A percentile compares a stretch with the other conserved stretches of the same genome.
Evolutionary conservation across 2,329 filamentous ascomycete species (phyloP).

Genomic region (Diaporthe citri): DNA sequence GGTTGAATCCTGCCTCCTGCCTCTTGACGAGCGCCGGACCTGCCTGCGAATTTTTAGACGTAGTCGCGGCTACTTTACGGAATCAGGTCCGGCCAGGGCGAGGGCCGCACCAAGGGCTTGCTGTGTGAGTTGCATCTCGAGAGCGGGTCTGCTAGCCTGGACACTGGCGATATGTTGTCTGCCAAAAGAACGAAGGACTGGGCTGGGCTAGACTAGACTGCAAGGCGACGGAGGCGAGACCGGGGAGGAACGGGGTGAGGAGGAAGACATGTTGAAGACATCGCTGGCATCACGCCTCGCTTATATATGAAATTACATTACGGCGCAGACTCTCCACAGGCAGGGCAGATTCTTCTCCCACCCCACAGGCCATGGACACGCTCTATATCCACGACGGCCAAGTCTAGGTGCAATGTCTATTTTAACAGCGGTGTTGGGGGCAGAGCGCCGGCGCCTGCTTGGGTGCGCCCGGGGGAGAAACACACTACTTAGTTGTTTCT

Average conservation of each 20-base stretch:
- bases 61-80: too few species aligned
- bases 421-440: background rate
- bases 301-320: slow-evolving; percentile 11
- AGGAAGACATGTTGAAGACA: background rate
- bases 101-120: slow-evolving; percentile 13
- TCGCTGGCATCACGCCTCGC: slow-evolving; percentile 6
- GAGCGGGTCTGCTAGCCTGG: background rate
- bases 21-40: slow-evolving; percentile 9
- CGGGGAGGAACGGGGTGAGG: background rate
- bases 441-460: background rate
- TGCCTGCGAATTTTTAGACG: slow-evolving; percentile 10
- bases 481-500: background rate
- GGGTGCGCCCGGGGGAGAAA: background rate
- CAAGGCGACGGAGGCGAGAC: background rate
- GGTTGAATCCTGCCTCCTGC: slow-evolving; percentile 7
- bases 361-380: background rate
- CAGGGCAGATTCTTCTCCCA: slow-evolving; percentile 1
- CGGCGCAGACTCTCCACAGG: background rate
- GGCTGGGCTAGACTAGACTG: slow-evolving; percentile 6
- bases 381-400: slow-evolving; percentile 30
- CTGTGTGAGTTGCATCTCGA: slow-evolving; percentile 20
- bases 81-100: background rate
- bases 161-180: background rate
- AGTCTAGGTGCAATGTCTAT: slow-evolving; percentile 5
- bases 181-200: background rate